phyloP scores from a whole-genome alignment of 805 yeast species.

The Starmerella gropengiesseri region DNA sequence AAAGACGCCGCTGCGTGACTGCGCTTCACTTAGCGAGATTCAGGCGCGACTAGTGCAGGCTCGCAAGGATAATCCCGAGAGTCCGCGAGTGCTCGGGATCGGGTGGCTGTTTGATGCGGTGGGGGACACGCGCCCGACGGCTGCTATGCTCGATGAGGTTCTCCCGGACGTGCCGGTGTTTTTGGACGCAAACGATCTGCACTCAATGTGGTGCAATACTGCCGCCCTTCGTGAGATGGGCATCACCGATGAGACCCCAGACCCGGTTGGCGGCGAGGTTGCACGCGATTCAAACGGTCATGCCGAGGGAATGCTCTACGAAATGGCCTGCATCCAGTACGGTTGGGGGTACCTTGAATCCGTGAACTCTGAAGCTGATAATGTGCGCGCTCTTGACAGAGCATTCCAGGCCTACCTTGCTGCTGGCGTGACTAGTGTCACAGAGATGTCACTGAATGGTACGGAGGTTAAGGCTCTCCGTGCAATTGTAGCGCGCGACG shows the following conservation, averaged over 20 bases:
- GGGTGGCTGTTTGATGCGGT: constrained; percentile 1
- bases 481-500: neutral
- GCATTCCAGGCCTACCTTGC: neutral
- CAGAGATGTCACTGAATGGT: neutral
- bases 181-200: neutral
- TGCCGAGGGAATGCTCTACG: neutral
- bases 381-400: neutral
- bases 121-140: neutral
- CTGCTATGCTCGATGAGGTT: neutral
- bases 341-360: neutral
- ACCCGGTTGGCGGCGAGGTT: neutral
- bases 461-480: neutral
- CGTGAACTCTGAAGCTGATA: neutral
- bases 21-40: neutral
- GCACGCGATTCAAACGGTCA: neutral
- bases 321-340: neutral
- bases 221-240: constrained; percentile 1
- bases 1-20: constrained; percentile 1
- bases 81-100: neutral
- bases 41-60: neutral
- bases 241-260: neutral
- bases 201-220: constrained; percentile 1
- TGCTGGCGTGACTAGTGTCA: constrained; percentile 1
- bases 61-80: neutral
- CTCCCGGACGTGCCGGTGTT: neutral